Base-by-base conservation (phyloP, 2,329 filamentous ascomycete species). In the Elsinoe batatas region DNA sequence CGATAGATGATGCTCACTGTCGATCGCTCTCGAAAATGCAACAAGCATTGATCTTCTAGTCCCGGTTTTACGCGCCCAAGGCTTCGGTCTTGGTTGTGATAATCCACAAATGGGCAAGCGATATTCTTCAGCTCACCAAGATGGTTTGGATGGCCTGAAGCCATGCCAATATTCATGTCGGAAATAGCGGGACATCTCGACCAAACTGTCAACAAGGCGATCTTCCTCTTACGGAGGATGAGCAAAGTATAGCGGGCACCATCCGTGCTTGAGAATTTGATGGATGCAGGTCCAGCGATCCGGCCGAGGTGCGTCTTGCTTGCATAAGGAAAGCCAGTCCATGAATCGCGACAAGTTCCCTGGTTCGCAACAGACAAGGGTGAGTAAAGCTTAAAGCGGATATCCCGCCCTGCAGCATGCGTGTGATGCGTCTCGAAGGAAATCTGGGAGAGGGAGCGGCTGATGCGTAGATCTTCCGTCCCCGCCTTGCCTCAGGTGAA, bases 381-480 rank as follows among this genome's bases (percentile, higher is more conserved):
- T 15, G 20, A 33, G 32, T 32, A 51, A 51, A 26, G 17, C 26
- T 49, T 49, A 49, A 36, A 49, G 26, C 44, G 44, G 22, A 49
- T 49, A 26, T 49, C 44, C 47, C 47, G 47, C 47, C 47, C 32
- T 51, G 47, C 47, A 51, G 47, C 47, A 51, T 51, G 47, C 33
- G 47, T 51, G 47, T 51, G 47, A 51, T 51, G 47, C 47, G 47
- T 38, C 47, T 51, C 26, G 32, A 51, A 36, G n/a, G 47, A 51
- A 51, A 51, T 51, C 47, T 51, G 47, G 47, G 33, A 37, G 32
- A 51, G 40, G 3, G 30, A 17, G 47, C 47, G 47, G 47, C 47
- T 51, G 47, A 51, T 51, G 47, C 37, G 47, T 51, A 51, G 47
- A 51, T 51, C 47, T 51, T 51, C 47, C 47, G 47, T 51, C 47